Conservation (phyloP, 768 basidiomycete species). For the Pleurotus sapidus region DNA sequence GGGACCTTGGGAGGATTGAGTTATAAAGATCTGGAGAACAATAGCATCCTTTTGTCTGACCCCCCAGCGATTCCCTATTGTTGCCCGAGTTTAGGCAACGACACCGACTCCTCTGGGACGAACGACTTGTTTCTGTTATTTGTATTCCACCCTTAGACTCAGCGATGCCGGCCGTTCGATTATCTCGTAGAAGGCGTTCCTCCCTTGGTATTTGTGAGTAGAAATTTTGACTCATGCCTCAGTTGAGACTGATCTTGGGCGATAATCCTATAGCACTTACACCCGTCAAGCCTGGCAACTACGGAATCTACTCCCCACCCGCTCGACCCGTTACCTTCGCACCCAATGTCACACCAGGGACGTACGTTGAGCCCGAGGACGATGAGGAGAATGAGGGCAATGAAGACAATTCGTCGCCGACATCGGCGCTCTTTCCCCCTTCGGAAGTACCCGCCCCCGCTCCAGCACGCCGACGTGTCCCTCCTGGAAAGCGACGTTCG, state of each 20-base stretch:
- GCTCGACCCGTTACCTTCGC: conserved; percentile 60
- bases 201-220: conserved; percentile 31
- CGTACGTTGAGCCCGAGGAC: conserved; percentile 36
- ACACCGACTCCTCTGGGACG: conserved; percentile 10
- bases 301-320: conserved; percentile 41
- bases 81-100: conserved; percentile 16
- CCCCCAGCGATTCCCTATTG: conserved; percentile 13
- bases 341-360: conserved; percentile 56
- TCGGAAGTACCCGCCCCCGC: conserved; percentile 37
- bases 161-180: conserved; percentile 32
- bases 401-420: conserved; percentile 24
- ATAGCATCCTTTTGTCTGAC: conserved; percentile 11
- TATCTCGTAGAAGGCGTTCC: conserved; percentile 36
- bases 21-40: conserved; percentile 16
- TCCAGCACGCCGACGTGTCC: conserved; percentile 42
- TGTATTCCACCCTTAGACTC: not conserved
- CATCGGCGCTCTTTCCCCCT: conserved; percentile 52
- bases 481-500: conserved; percentile 59
- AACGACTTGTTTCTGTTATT: conserved; percentile 7
- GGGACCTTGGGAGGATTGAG: not conserved
- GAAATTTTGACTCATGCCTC: not conserved
- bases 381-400: conserved; percentile 16
- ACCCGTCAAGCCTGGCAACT: conserved; percentile 53
- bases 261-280: conserved; percentile 21
- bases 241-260: not conserved